Conservation (phyloP, 305 asterid species). For the Fraxinus albicans region DNA sequence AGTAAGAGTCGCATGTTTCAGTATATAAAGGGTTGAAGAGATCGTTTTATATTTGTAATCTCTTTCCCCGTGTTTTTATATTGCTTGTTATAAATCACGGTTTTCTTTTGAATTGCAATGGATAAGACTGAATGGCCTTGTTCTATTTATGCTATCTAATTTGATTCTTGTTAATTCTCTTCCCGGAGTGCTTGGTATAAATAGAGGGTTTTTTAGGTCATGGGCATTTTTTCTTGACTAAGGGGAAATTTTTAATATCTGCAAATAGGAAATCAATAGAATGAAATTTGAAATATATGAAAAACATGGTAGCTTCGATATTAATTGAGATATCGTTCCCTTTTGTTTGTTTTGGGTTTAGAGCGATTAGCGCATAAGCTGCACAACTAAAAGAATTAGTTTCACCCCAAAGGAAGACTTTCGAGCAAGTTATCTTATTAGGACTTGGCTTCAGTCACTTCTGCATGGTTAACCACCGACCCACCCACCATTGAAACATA, state of each 20-base stretch:
- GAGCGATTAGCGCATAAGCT: too few relatives aligned
- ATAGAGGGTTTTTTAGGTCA: background rate
- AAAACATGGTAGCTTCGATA: background rate
- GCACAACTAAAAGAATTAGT: background rate
- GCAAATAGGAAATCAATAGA: background rate
- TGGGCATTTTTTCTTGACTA: background rate
- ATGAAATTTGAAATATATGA: background rate
- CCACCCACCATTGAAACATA: background rate
- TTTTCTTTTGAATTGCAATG: background rate
- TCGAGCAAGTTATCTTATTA: background rate
- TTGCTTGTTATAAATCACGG: background rate
- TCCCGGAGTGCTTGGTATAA: background rate
- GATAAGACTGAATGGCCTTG: background rate
- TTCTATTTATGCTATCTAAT: background rate
- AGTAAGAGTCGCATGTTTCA: slow-evolving; percentile 26
- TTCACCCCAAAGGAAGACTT: background rate
- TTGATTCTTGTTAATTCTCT: background rate
- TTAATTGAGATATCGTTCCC: background rate
- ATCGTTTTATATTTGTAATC: slow-evolving; percentile 52
- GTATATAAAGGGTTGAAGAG: slow-evolving; percentile 56
- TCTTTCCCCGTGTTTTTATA: slow-evolving; percentile 38
- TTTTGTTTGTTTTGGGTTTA: background rate
- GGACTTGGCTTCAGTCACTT: background rate
- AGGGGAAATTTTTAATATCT: background rate
- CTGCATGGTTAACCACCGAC: background rate